phyloP scores from a whole-genome alignment of 257 asterid genomes.

The Verbena officinalis region DNA sequence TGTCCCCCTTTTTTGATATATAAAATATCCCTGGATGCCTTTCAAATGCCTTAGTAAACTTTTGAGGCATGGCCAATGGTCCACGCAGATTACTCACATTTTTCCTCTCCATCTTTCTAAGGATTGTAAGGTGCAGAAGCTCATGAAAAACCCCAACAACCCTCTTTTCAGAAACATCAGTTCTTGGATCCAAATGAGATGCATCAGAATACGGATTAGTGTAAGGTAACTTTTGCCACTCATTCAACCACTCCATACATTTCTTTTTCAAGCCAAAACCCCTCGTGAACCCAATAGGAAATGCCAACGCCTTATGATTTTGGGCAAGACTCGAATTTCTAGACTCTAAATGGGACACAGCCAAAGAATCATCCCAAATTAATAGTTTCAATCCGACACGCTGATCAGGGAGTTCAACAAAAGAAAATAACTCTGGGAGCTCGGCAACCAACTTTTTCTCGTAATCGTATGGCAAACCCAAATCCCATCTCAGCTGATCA shows the following conservation, averaged over 20 bases:
- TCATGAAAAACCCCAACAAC: slow-evolving; percentile 89
- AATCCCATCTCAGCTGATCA: slow-evolving; percentile 87
- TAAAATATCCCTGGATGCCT: slow-evolving; percentile 91
- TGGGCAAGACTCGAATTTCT: slow-evolving; percentile 30
- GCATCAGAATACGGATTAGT: slow-evolving; percentile 78
- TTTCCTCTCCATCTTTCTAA: slow-evolving; percentile 60
- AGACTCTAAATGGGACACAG: slow-evolving; percentile 66
- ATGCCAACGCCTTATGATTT: slow-evolving; percentile 43
- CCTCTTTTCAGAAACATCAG: slow-evolving; percentile 90
- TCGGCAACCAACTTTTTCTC: slow-evolving; percentile 37
- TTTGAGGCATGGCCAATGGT: slow-evolving; percentile 79
- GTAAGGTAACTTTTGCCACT: slow-evolving; percentile 89
- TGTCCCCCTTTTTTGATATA: slow-evolving; percentile 72
- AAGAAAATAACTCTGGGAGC: slow-evolving; percentile 57
- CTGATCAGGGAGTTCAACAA: slow-evolving; percentile 60
- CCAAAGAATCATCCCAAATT: slow-evolving; percentile 61
- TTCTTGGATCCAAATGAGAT: slow-evolving; percentile 74
- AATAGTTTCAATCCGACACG: slow-evolving; percentile 70
- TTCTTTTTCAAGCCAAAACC: slow-evolving; percentile 90
- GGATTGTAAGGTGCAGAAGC: slow-evolving; percentile 77
- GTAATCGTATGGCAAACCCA: slow-evolving; percentile 76
- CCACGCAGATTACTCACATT: slow-evolving; percentile 80
- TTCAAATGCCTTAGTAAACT: slow-evolving; percentile 86
- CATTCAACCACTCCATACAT: slow-evolving; percentile 86
- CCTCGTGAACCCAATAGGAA: slow-evolving; percentile 78